Conservation (phyloP, 2,329 filamentous ascomycete species). For the Davidsoniella virescens region DNA sequence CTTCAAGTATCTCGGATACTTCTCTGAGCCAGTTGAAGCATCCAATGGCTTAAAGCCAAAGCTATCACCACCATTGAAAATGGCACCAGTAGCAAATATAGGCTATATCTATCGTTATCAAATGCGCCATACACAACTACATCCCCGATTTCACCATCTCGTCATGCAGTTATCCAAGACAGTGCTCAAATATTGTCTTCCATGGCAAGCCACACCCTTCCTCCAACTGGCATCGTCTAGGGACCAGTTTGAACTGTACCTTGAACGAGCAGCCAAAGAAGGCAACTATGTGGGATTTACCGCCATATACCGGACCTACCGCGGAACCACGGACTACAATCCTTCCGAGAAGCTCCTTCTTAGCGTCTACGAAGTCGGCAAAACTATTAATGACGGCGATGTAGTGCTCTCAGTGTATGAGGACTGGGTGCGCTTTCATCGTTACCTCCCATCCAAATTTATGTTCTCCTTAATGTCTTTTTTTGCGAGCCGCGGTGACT, state of each 20-base stretch:
- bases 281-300: background rate
- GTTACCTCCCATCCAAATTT: background rate
- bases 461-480: slow-evolving; percentile 5
- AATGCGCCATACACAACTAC: background rate
- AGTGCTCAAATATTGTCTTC: slow-evolving; percentile 3
- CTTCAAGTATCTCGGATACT: slow-evolving; percentile 4
- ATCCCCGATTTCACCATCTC: slow-evolving; percentile 9
- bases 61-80: too few species aligned
- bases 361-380: background rate
- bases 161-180: slow-evolving; percentile 3
- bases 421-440: slow-evolving; percentile 5
- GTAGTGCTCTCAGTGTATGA: slow-evolving; percentile 1
- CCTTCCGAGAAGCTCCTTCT: slow-evolving; percentile 2
- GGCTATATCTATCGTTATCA: slow-evolving; percentile 9
- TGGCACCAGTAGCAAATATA: background rate
- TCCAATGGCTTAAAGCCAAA: too few species aligned
- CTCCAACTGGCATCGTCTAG: background rate
- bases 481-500: slow-evolving; percentile 7
- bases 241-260: slow-evolving; percentile 4
- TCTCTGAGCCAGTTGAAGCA: too few species aligned
- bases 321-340: background rate
- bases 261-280: background rate
- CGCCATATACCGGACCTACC: background rate
- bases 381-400: background rate
- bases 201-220: slow-evolving; percentile 5